A percentile compares a stretch with the other conserved stretches of the same genome.
These are phyloP conservation scores for Phytophthora pinifolia DNA, from an alignment of 352 stramenopile genomes.

Conservation along the genomic window DNA sequence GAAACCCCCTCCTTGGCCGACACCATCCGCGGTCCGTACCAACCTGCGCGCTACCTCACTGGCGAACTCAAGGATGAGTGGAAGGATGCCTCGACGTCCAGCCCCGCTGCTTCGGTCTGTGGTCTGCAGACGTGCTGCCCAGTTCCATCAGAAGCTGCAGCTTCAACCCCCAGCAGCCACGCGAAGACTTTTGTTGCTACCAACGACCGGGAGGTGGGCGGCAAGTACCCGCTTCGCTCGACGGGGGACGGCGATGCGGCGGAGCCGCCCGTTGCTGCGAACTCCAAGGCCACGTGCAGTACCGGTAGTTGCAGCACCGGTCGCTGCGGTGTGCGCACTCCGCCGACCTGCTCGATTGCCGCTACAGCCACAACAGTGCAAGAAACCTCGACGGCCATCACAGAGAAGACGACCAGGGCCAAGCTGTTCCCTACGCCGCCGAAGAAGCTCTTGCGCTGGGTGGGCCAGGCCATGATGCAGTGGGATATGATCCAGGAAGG, in stretches of 20 bases:
- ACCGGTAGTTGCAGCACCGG: constrained; percentile 23
- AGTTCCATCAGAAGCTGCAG: constrained; percentile 12
- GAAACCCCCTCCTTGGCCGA: constrained; percentile 68
- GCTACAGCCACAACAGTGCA: constrained; percentile 33
- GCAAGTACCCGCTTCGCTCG: constrained; percentile 56
- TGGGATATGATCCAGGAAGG: constrained; percentile 97
- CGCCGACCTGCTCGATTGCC: constrained; percentile 17
- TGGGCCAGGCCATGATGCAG: constrained; percentile 91
- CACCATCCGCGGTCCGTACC: constrained; percentile 47
- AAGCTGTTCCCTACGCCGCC: constrained; percentile 68
- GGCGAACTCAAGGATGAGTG: constrained; percentile 51
- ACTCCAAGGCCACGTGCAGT: constrained; percentile 19
- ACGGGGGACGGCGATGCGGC: constrained; percentile 16
- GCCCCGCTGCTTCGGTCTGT: constrained; percentile 11
- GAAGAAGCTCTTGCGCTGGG: constrained; percentile 74
- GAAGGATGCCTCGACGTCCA: constrained; percentile 20
- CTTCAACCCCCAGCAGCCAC: constrained; percentile 19
- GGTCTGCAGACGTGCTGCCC: constrained; percentile 15
- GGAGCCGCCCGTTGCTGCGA: constrained; percentile 5
- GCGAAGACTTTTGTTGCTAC: constrained; percentile 22
- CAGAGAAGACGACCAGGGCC: constrained; percentile 44
- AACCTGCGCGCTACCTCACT: constrained; percentile 47
- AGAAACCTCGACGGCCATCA: constrained; percentile 42
- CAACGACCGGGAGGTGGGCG: constrained; percentile 37
- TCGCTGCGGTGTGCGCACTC: constrained; percentile 12